Evolutionary conservation across 495 filamentous ascomycete species (phyloP).

Genomic region (Pyronema domesticum): DNA sequence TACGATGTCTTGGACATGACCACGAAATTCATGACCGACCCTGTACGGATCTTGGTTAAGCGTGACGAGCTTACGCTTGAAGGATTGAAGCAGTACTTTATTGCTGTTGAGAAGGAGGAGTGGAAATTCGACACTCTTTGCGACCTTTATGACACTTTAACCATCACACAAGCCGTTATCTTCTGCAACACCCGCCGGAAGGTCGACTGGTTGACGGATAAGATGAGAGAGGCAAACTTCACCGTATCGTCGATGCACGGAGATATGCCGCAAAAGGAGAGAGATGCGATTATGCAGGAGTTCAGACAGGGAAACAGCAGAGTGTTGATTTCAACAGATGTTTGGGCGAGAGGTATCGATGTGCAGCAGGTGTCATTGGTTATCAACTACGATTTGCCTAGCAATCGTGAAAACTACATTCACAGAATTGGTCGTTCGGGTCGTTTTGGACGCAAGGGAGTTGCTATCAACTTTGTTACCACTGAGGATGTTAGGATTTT

Average conservation of each 20-base stretch:
- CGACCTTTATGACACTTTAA: constrained; percentile 96
- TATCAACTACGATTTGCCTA: constrained; percentile 97
- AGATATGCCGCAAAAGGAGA: constrained; percentile 95
- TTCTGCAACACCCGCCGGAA: constrained; percentile 99
- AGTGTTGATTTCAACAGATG: constrained; percentile 95
- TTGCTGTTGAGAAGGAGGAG: constrained; percentile 97
- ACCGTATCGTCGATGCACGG: constrained; percentile 98
- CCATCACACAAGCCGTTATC: constrained; percentile 97
- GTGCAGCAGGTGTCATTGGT: constrained; percentile 98
- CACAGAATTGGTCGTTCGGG: constrained; percentile 93
- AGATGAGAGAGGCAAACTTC: constrained; percentile 95
- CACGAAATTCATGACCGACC: constrained; percentile 99
- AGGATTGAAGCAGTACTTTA: constrained; percentile 98
- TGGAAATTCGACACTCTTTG: constrained; percentile 99
- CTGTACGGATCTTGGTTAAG: constrained; percentile 97
- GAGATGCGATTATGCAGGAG: constrained; percentile 97
- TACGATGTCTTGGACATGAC: constrained; percentile 99
- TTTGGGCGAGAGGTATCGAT: constrained; percentile 96
- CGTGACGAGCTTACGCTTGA: constrained; percentile 97
- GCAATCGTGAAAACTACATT: constrained; percentile 99
- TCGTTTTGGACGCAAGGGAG: constrained; percentile 93
- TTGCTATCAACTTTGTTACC: constrained; percentile 99
- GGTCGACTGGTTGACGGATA: constrained; percentile 98
- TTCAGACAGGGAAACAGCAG: constrained; percentile 91
- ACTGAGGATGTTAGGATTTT: constrained; percentile 94